phyloP scores from a whole-genome alignment of 129 eudicot genomes.

The Oenanthe sinensis region DNA sequence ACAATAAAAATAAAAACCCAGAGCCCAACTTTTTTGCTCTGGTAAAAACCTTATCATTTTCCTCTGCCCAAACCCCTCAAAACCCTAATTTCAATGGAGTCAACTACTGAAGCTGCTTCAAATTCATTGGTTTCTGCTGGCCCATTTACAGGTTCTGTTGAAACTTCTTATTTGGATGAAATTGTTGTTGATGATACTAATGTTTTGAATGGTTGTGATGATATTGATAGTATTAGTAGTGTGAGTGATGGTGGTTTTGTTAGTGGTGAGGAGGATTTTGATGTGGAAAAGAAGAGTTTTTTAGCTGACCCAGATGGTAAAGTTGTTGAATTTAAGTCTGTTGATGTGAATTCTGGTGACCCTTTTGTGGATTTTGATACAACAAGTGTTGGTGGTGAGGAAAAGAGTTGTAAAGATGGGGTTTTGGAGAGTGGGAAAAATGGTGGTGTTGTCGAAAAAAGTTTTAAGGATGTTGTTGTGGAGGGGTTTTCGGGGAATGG shows the following conservation, averaged over 20 bases:
- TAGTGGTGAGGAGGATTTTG: slow-evolving; percentile 73
- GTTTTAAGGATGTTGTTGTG: neutral
- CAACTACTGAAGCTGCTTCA: neutral
- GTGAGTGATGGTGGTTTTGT: slow-evolving; percentile 38
- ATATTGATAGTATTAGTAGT: slow-evolving; percentile 12
- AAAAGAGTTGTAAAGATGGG: slow-evolving; percentile 6
- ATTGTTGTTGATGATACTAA: slow-evolving; percentile 2
- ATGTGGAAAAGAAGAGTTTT: slow-evolving; percentile 22
- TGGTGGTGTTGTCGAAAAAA: neutral
- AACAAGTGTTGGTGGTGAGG: slow-evolving; percentile 27
- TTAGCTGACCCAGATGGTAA: slow-evolving; percentile 19
- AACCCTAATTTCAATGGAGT: neutral
- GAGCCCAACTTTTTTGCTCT: slow-evolving; percentile 1
- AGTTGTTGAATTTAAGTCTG: slow-evolving; percentile 21
- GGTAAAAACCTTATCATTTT: slow-evolving; percentile 1
- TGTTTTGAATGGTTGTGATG: neutral
- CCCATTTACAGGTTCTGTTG: neutral
- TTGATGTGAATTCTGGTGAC: slow-evolving; percentile 27
- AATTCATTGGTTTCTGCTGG: slow-evolving; percentile 2
- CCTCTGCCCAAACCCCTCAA: neutral
- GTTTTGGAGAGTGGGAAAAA: slow-evolving; percentile 4
- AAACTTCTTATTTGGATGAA: neutral
- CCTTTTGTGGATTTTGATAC: slow-evolving; percentile 17
- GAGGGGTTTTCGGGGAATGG: neutral
- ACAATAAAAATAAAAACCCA: neutral